Evolutionary conservation across 106 monocot genomes (phyloP).

Genomic region (Platanthera guangdongensis): DNA sequence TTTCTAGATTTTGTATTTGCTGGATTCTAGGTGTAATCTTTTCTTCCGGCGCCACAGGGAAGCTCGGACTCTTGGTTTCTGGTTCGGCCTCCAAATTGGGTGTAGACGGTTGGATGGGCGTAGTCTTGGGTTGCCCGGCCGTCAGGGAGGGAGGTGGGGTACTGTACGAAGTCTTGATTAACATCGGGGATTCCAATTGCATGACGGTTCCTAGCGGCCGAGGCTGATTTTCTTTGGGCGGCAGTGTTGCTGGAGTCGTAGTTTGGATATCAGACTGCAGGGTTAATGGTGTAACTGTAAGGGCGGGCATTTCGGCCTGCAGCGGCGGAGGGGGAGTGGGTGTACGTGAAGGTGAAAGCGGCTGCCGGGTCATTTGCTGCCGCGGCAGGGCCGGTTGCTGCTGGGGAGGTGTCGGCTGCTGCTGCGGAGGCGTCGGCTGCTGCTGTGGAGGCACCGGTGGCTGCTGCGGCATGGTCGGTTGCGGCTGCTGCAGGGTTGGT

Average conservation of each 20-base stretch:
- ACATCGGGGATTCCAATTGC: slow-evolving; percentile 27
- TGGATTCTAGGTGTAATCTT: not conserved
- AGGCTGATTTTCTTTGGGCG: not conserved
- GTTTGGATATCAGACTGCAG: not conserved
- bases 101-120: not conserved
- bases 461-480: too few species aligned
- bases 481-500: too few species aligned
- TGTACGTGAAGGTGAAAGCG: not conserved
- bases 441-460: not conserved
- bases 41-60: not conserved
- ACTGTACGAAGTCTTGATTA: slow-evolving; percentile 21
- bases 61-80: not conserved
- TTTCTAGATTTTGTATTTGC: too few species aligned
- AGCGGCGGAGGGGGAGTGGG: not conserved
- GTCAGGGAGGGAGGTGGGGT: slow-evolving; percentile 23
- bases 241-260: not conserved
- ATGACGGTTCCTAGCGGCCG: not conserved
- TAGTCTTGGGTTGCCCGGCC: not conserved
- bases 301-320: not conserved
- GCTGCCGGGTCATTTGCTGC: not conserved
- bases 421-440: not conserved
- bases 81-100: not conserved
- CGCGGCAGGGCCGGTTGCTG: not conserved
- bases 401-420: not conserved
- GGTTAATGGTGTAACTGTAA: not conserved